phyloP scores from a whole-genome alignment of 1,284 basidiomycete species.

The Fistulinella cinereoalba region DNA sequence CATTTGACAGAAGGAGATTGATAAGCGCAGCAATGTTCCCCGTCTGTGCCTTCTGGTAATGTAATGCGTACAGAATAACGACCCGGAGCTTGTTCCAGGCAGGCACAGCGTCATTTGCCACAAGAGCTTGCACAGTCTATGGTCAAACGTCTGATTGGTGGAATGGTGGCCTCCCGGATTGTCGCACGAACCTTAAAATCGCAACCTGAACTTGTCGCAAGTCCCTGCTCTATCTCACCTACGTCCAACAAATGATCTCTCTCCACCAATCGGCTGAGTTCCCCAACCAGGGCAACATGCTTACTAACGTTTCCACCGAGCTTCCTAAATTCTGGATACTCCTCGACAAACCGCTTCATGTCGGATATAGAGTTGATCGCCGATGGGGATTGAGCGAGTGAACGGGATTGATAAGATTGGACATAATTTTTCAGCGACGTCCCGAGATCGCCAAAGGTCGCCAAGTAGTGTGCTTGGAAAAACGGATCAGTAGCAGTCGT shows the following conservation, averaged over 20 bases:
- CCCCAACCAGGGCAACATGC: conserved; percentile 95
- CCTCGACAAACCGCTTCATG: conserved; percentile 98
- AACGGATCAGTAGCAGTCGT: conserved; percentile 93
- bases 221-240: conserved; percentile 94
- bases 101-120: conserved; percentile 67
- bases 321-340: conserved; percentile 96
- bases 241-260: conserved; percentile 84
- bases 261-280: conserved; percentile 88
- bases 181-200: conserved; percentile 71
- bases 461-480: conserved; percentile 87
- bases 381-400: conserved; percentile 72
- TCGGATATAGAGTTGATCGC: conserved; percentile 95
- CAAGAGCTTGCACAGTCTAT: conserved; percentile 76
- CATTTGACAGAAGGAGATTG: conserved; percentile 78
- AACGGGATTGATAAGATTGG: conserved; percentile 87
- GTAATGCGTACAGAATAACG: conserved; percentile 91
- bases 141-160: conserved; percentile 2
- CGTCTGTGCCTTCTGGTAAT: conserved; percentile 91
- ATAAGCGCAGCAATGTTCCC: conserved; percentile 84
- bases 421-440: conserved; percentile 93
- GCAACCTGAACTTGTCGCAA: conserved; percentile 87
- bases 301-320: conserved; percentile 98
- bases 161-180: neutral
- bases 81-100: conserved; percentile 85
- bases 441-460: conserved; percentile 97